A percentile compares a stretch with the other conserved stretches of the same genome.
Conservation (phyloP, 495 filamentous ascomycete genomes). For the Trichoderma virens region DNA sequence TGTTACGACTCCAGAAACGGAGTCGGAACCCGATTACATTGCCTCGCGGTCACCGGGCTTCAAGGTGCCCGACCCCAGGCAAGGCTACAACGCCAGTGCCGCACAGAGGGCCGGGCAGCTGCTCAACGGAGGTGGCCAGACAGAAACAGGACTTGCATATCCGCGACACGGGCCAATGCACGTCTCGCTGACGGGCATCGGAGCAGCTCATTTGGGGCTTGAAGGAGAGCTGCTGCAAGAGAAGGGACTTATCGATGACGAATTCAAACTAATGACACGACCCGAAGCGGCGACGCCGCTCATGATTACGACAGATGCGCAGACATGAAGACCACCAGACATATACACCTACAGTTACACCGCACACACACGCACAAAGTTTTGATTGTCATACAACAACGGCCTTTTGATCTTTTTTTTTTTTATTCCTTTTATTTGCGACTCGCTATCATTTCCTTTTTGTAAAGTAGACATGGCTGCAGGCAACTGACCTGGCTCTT, state of each 20-base stretch:
- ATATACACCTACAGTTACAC: not conserved
- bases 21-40: not conserved
- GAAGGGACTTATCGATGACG: not conserved
- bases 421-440: not conserved
- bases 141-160: not conserved
- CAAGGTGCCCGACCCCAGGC: not conserved
- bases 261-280: constrained; percentile 1
- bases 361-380: too few relatives aligned
- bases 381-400: not conserved
- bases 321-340: constrained; percentile 6
- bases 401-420: not conserved
- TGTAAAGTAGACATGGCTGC: not conserved
- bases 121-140: not conserved
- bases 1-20: not conserved
- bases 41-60: not conserved
- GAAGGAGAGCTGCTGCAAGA: not conserved
- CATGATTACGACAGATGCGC: constrained; percentile 11
- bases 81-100: not conserved
- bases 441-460: not conserved
- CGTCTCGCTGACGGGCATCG: constrained; percentile 3
- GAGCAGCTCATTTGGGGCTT: not conserved
- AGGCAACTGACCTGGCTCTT: constrained; percentile 5
- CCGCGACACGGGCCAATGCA: not conserved
- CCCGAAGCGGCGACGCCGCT: not conserved
- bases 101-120: not conserved